These are phyloP conservation scores for Talaromyces sp. DNA, from an alignment of 2,329 filamentous ascomycete species.

Conservation along the genomic window DNA sequence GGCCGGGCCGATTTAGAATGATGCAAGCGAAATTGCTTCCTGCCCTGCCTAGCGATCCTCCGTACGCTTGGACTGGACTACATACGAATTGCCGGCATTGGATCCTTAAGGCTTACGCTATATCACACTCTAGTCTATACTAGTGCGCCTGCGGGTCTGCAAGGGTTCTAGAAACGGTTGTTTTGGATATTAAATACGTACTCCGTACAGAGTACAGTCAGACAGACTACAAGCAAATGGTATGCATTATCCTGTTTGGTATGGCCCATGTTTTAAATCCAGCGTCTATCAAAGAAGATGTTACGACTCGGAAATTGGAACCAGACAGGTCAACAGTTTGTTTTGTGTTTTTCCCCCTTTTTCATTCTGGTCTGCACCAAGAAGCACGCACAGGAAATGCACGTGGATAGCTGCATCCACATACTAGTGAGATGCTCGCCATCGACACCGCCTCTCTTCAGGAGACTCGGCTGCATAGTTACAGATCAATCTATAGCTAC, in stretches of 20 bases:
- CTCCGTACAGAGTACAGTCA: neutral
- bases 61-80: neutral
- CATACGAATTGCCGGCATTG: neutral
- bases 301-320: neutral
- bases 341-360: neutral
- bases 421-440: neutral
- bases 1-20: neutral
- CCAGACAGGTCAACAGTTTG: neutral
- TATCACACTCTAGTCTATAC: neutral
- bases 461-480: neutral
- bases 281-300: neutral
- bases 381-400: neutral
- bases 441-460: neutral
- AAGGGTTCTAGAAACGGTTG: neutral
- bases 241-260: neutral
- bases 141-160: neutral
- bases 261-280: neutral
- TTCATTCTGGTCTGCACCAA: neutral
- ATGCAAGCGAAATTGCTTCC: neutral
- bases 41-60: too few relatives aligned
- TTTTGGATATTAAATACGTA: neutral
- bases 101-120: neutral
- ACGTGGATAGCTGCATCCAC: neutral
- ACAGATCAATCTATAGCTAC: neutral
- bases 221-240: neutral